A percentile compares a stretch with the other conserved stretches of the same genome.
Conservation (phyloP, 2,329 filamentous ascomycete species). For the Pestalotiopsis sp. region DNA sequence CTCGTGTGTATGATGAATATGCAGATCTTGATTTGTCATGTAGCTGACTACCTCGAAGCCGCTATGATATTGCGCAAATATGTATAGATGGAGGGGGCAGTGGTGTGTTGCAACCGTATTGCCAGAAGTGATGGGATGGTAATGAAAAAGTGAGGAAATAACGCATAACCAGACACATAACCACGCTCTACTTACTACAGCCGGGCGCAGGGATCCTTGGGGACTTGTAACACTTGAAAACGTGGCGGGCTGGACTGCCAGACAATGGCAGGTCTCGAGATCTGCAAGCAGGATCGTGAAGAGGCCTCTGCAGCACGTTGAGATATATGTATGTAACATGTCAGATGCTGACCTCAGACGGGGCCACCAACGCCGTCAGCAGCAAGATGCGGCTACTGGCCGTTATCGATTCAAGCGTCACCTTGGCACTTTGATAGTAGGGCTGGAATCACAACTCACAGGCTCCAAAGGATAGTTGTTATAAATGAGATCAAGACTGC, state of each 20-base stretch:
- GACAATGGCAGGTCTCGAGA: not conserved
- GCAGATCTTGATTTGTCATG: not conserved
- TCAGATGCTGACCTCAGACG: not conserved
- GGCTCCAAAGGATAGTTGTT: not conserved
- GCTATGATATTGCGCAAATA: constrained; percentile 19
- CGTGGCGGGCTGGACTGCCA: not conserved
- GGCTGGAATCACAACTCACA: too few species aligned
- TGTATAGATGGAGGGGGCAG: constrained; percentile 1
- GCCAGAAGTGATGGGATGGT: constrained; percentile 22
- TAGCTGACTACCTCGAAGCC: constrained; percentile 11
- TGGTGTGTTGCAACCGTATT: constrained; percentile 14
- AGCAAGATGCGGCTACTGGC: not conserved
- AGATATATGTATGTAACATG: not conserved
- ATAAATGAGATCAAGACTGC: not conserved
- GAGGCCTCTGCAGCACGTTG: not conserved
- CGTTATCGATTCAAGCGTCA: not conserved
- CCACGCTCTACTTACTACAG: not conserved
- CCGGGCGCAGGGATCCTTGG: constrained; percentile 2
- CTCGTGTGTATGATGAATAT: not conserved
- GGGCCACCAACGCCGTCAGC: not conserved
- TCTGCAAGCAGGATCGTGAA: not conserved
- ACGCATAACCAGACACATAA: constrained; percentile 17
- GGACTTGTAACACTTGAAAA: constrained; percentile 6
- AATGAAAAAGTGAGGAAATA: constrained; percentile 19
- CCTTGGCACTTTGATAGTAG: not conserved